Evolutionary conservation across 176 grass and related monocot genomes (phyloP), one percentile per base, ranked within the genome.

Genomic region (Oryza meyeriana): DNA sequence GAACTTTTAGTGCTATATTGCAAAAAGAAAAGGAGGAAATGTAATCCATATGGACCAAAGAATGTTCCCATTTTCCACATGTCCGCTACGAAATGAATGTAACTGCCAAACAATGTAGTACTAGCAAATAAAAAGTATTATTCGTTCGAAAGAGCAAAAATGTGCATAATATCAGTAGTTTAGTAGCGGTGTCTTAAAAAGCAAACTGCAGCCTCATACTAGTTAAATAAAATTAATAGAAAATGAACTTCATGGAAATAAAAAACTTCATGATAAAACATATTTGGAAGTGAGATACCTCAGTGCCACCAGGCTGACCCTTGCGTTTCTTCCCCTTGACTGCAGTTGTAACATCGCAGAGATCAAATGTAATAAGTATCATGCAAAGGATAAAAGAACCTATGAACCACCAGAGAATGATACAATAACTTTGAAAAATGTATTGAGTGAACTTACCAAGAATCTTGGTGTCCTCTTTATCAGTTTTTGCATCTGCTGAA

Each of bases 321-420:
- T 98, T 98, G 26, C 90, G 95, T 76, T 93, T 98, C 92, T 94
- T 98, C 67, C 88, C 92, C 50, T 91, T 98, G 52, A 71, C 89
- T 84, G 85, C 63, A 47, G 83, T 83, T 72, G 72, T 13, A 85
- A 75, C 18, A 86, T 84, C 66, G 79, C 44, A 91, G 61, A 65
- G 47, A 84, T 65, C 38, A 78, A 79, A 67, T 47, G 78, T 44
- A 76, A 38, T 38, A 70, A 9, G 20, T 61, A 75, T 30, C n/a
- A 32, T 20, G 9, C 47, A 75, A 72, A 34, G 32, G 59, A 81
- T 12, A 16, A 64, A 14, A 6, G 62, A 48, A 48, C 45, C 44
- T 39, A 12, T 69, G 64, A 77, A 1, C 44, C 13, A 16, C 44
- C 64, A 27, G 24, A 18, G 25, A 71, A 65, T 3, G 42, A 74